These are phyloP conservation scores for Rhizophora apiculata DNA, from an alignment of 345 rosid genomes.

Conservation along the genomic window DNA sequence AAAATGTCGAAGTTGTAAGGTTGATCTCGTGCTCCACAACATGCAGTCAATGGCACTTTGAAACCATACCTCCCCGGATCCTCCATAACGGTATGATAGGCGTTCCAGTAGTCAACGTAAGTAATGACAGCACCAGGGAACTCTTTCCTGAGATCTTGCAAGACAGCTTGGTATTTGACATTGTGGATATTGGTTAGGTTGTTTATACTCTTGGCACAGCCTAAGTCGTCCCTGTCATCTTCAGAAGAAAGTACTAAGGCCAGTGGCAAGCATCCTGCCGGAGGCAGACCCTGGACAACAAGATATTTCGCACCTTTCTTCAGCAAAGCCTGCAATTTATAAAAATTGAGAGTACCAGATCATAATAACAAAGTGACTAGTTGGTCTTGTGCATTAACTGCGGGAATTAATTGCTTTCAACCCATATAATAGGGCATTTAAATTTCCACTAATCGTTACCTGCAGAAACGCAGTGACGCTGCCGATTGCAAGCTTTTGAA, in stretches of 20 bases:
- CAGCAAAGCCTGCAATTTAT: constrained; percentile 53
- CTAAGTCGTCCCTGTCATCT: constrained; percentile 64
- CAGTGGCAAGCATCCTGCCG: constrained; percentile 74
- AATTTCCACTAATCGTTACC: constrained; percentile 31
- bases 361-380: too few species aligned
- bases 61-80: constrained; percentile 53
- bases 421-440: too few species aligned
- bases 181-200: constrained; percentile 55
- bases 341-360: not conserved
- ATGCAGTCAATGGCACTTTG: constrained; percentile 66
- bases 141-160: constrained; percentile 48
- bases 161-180: constrained; percentile 37
- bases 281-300: constrained; percentile 76
- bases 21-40: constrained; percentile 74
- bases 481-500: constrained; percentile 44
- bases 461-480: constrained; percentile 46
- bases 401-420: too few species aligned
- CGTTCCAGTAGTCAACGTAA: constrained; percentile 79
- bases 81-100: constrained; percentile 51
- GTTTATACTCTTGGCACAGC: constrained; percentile 72
- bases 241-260: constrained; percentile 52
- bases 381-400: too few species aligned
- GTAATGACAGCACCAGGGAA: constrained; percentile 58
- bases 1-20: constrained; percentile 61
- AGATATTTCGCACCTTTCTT: constrained; percentile 67